phyloP scores from a whole-genome alignment of 805 yeast species.

The Myxozyma lipomycoides region DNA sequence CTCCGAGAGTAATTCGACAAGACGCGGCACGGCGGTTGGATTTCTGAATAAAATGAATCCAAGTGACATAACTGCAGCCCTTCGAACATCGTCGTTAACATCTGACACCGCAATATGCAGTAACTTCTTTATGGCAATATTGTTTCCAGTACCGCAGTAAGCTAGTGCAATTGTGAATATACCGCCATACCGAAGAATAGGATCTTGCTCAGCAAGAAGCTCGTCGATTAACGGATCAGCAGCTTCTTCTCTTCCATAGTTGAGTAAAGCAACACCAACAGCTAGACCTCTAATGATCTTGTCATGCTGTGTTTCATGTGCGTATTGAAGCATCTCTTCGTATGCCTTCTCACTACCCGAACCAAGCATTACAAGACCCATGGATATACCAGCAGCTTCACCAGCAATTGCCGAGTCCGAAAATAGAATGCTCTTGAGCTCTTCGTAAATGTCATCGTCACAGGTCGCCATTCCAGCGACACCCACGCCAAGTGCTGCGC shows the following conservation, averaged over 20 bases:
- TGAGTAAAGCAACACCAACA: conserved; percentile 79
- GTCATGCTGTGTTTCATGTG: conserved; percentile 94
- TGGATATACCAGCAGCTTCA: conserved; percentile 92
- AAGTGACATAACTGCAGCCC: conserved; percentile 87
- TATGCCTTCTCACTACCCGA: conserved; percentile 67
- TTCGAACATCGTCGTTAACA: conserved; percentile 91
- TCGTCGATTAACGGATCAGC: conserved; percentile 67
- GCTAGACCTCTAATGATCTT: conserved; percentile 91
- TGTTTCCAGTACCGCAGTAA: conserved; percentile 93
- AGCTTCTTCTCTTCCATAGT: conserved; percentile 77
- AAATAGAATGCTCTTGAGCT: conserved; percentile 75
- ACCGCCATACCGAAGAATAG: conserved; percentile 91
- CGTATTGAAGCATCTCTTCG: conserved; percentile 81
- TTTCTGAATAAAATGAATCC: conserved; percentile 91
- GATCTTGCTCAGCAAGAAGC: conserved; percentile 68
- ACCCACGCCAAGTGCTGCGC: conserved; percentile 93
- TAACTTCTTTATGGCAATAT: conserved; percentile 76
- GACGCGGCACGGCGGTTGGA: conserved; percentile 88
- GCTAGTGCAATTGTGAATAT: conserved; percentile 92
- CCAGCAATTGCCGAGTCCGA: conserved; percentile 92
- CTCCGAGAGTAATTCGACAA: conserved; percentile 87
- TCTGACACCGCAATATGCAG: conserved; percentile 95
- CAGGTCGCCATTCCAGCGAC: conserved; percentile 94
- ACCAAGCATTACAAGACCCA: conserved; percentile 95
- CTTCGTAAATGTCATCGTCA: conserved; percentile 69